Percentiles rank a stretch among this genome's conserved stretches.
phyloP scores from a whole-genome alignment of 495 filamentous ascomycete genomes.

The Podospora pseudopauciseta region DNA sequence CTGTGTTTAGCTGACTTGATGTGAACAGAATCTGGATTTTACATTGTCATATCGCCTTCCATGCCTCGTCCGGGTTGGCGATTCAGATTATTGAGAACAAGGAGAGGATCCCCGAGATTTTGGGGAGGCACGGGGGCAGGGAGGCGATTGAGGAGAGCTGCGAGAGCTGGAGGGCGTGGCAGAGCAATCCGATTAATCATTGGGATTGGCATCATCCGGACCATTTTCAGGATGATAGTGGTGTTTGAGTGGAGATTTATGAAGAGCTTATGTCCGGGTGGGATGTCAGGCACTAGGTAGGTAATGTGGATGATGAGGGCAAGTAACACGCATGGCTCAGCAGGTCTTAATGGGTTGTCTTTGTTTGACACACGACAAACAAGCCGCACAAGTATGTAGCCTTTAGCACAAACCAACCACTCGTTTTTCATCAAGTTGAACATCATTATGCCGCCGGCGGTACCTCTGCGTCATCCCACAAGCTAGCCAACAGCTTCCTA shows the following conservation, averaged over 20 bases:
- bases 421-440: neutral
- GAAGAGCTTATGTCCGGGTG: no score
- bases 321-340: no score
- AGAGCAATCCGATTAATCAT: slow-evolving; percentile 14
- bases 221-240: slow-evolving; percentile 32
- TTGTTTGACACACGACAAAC: no score
- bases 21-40: slow-evolving; percentile 30
- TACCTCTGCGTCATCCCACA: slow-evolving; percentile 23
- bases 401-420: neutral
- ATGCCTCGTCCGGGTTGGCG: slow-evolving; percentile 41
- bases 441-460: neutral
- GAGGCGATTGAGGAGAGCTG: slow-evolving; percentile 29
- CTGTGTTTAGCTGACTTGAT: neutral
- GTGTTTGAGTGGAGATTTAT: slow-evolving; percentile 18
- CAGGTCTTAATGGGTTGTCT: no score
- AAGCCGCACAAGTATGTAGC: neutral
- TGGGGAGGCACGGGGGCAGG: slow-evolving; percentile 13
- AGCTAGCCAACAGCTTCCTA: slow-evolving; percentile 25
- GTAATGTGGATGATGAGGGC: no score
- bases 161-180: slow-evolving; percentile 32
- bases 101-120: slow-evolving; percentile 27
- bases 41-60: slow-evolving; percentile 46
- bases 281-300: no score
- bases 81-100: slow-evolving; percentile 44
- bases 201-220: slow-evolving; percentile 13